Conservation (phyloP, 2,329 filamentous ascomycete species). For the Alternaria burnsii region DNA sequence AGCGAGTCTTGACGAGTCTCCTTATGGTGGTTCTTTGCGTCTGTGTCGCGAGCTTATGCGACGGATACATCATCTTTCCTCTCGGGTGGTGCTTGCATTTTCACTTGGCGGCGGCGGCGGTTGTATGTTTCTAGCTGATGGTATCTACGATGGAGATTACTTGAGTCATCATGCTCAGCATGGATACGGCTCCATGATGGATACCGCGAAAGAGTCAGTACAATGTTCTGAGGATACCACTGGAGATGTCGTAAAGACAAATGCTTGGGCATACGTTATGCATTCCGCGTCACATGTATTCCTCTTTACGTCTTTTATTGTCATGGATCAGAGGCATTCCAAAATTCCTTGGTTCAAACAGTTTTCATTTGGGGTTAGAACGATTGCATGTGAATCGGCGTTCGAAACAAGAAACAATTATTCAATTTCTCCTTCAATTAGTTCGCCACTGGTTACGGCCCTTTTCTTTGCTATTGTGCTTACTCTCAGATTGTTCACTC, state of each 20-base stretch:
- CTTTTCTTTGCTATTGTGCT: neutral
- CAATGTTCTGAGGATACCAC: neutral
- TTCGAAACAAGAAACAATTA: constrained; percentile 39
- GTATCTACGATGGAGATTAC: constrained; percentile 40
- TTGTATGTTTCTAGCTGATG: constrained; percentile 47
- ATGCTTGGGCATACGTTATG: constrained; percentile 11
- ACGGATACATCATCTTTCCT: constrained; percentile 40
- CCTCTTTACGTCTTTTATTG: constrained; percentile 7
- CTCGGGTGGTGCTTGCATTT: constrained; percentile 48
- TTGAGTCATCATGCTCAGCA: constrained; percentile 17
- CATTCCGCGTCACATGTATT: constrained; percentile 14
- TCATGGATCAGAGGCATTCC: constrained; percentile 10
- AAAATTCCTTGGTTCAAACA: constrained; percentile 23
- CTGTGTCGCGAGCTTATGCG: constrained; percentile 33
- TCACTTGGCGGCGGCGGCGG: constrained; percentile 51
- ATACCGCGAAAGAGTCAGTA: constrained; percentile 6
- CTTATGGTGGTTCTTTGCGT: constrained; percentile 37
- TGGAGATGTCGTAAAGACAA: constrained; percentile 5
- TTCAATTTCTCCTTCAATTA: constrained; percentile 11
- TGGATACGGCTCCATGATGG: constrained; percentile 6
- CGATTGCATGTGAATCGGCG: constrained; percentile 39
- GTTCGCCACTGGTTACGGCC: neutral
- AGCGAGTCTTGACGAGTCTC: constrained; percentile 35
- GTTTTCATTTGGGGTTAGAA: constrained; percentile 31
- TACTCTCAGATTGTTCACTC: neutral